Evolutionary conservation across 2,329 filamentous ascomycete genomes (phyloP), one percentile per base, ranked within the genome.

Genomic region (Ilyonectria mors-panacis): DNA sequence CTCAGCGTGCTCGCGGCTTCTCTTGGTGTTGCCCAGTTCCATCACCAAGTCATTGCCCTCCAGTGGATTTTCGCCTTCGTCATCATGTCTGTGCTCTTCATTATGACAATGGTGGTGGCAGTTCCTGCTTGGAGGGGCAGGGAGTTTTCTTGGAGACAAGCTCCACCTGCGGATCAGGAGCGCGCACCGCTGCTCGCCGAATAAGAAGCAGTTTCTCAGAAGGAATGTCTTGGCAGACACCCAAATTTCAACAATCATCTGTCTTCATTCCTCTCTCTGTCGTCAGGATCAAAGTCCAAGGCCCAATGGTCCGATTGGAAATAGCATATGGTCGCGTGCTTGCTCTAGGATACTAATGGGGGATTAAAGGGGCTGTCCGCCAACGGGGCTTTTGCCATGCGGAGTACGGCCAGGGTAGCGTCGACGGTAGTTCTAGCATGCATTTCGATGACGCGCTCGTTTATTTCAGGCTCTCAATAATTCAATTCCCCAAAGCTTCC

Each of bases 41-140:
- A 90, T 57, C 86, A 87, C 75, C 90, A 94, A 78, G 81, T 91
- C 66, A 85, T 97, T 72, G 93, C 93, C 7, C 85, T 97, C 70
- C 94, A 97, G 83, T 97, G 94, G 94, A 95, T 97, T 81, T 97
- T 97, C 79, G 93, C 94, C 37, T 96, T 97, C 77, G 85, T 90
- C 69, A 94, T 97, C 78, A 94, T 95, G 86, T 88, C 86, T 1
- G 78, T 93, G 28, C 87, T 97, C 59, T 92, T 96, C 78, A 79
- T 94, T 21, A 81, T 89, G 19, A 94, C 92, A 1, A 75, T 93
- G 2, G 80, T 87, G 17, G 84, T 94, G 59, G 91, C 89, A 2
- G 80, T 93, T 37, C 92, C 92, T 0, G 87, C 87, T 23, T 85
- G 90, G 76, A 85, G 89, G 13, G 91, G 91, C 65, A 84, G 85